Base-by-base conservation (phyloP, 2,329 filamentous ascomycete species). In the Lasiodiplodia sp. region DNA sequence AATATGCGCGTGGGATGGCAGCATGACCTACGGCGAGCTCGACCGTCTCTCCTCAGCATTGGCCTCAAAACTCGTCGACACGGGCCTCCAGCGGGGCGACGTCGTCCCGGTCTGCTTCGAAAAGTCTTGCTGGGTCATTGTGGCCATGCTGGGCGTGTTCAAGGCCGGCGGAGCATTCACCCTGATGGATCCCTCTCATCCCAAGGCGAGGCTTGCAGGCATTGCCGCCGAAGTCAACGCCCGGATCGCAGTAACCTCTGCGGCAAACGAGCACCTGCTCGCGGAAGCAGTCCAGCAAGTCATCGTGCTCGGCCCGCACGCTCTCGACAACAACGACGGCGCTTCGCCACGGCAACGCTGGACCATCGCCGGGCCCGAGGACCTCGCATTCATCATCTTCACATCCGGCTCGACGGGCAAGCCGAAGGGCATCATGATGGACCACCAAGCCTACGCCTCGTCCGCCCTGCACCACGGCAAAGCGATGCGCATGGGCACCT, bases 31-130 rank as follows among this genome's bases (percentile, higher is more conserved):
- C 67, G 72, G 69, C 1, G 73, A 78, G 65, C 72, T 79, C 5
- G 73, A 75, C 25, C 66, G 51, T 2, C 63, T 72, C n/a, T 71
- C 76, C 2, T 72, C 76, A 78, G 1, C 76, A 76, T 21, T 72
- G 74, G 64, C 68, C 75, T 66, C 72, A 79, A 14, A 70, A 74
- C 4, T 67, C 74, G 25, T 71, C 10, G 12, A 14, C 37, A 38
- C 76, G 12, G 78, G 77, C 4, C 71, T 78, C 38, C 72, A 71
- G 1, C 76, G 75, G 12, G 76, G 78, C 57, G 65, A 73, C 0
- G 77, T 78, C 51, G 76, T 81, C 0, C 75, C 78, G 3, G 74
- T 78, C 1, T 78, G 78, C 64, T 80, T 81, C 52, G 79, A 81
- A 57, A 82, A 82, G 71, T 79, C 75, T 38, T 66, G 68, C 5